Percentiles rank a stretch among this genome's conserved stretches.
These are phyloP conservation scores for Neurospora sublineolata DNA, from an alignment of 495 filamentous ascomycete species.

Conservation along the genomic window DNA sequence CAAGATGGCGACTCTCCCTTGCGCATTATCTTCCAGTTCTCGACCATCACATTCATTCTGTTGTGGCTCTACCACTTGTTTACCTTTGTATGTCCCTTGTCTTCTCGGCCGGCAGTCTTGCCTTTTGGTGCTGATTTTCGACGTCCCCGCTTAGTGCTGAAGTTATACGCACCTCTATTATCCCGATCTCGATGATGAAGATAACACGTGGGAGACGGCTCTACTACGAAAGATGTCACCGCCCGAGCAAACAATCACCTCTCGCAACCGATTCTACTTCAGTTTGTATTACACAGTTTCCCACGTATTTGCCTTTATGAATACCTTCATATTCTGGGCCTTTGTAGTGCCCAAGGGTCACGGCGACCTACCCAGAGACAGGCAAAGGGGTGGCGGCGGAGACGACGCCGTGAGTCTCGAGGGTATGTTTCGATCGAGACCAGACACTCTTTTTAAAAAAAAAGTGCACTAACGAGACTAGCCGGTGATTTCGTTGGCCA, in stretches of 20 bases:
- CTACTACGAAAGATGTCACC: slow-evolving; percentile 28
- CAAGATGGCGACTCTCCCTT: slow-evolving; percentile 21
- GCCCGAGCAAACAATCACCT: slow-evolving; percentile 19
- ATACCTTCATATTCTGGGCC: slow-evolving; percentile 36
- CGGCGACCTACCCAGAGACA: slow-evolving; percentile 15
- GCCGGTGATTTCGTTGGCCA: slow-evolving; percentile 20
- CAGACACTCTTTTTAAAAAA: background rate
- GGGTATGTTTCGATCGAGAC: background rate
- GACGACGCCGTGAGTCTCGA: background rate
- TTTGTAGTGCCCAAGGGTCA: slow-evolving; percentile 28
- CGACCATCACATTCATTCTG: slow-evolving; percentile 30
- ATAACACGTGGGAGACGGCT: slow-evolving; percentile 11
- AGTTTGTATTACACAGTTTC: slow-evolving; percentile 39
- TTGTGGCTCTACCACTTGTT: slow-evolving; percentile 34
- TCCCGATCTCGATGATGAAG: slow-evolving; percentile 24
- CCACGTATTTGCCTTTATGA: slow-evolving; percentile 33
- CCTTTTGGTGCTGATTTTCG: background rate
- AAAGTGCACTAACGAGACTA: background rate
- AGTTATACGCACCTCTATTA: slow-evolving; percentile 38
- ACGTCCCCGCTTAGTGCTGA: slow-evolving; percentile 22
- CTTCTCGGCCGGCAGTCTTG: background rate
- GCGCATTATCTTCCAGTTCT: slow-evolving; percentile 37
- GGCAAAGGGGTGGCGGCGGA: background rate
- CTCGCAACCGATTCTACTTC: slow-evolving; percentile 30
- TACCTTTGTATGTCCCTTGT: slow-evolving; percentile 23